Percentiles rank a stretch among this genome's conserved stretches.
These are phyloP conservation scores for Phytophthora europaea DNA, from an alignment of 352 stramenopile species.

Conservation along the genomic window DNA sequence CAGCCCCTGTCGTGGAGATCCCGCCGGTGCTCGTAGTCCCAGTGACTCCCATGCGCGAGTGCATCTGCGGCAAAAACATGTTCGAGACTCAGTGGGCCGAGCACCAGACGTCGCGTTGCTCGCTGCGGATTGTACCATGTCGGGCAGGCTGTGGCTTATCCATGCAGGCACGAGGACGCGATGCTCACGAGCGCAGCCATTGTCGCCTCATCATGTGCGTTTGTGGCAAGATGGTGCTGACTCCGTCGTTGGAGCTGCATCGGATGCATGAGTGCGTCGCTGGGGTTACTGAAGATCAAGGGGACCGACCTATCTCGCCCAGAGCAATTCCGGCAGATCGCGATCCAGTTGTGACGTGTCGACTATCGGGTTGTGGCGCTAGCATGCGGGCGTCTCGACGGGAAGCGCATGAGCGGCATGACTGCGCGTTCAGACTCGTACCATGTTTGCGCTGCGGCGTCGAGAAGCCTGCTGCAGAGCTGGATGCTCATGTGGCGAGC, in stretches of 20 bases:
- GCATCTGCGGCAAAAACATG: constrained; percentile 54
- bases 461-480: constrained; percentile 41
- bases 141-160: constrained; percentile 60
- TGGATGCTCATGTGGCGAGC: constrained; percentile 59
- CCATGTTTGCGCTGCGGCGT: constrained; percentile 57
- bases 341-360: constrained; percentile 20
- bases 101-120: constrained; percentile 47
- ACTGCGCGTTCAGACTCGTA: constrained; percentile 60
- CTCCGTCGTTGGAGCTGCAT: constrained; percentile 60
- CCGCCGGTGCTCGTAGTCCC: background rate
- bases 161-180: constrained; percentile 60
- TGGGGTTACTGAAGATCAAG: constrained; percentile 16
- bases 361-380: constrained; percentile 17
- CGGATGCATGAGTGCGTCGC: constrained; percentile 61
- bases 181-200: constrained; percentile 75
- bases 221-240: constrained; percentile 76
- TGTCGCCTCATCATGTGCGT: constrained; percentile 72
- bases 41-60: constrained; percentile 35
- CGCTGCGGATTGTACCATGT: constrained; percentile 58
- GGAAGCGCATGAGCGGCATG: constrained; percentile 24
- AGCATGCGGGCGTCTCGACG: constrained; percentile 18
- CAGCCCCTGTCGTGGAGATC: background rate
- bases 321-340: constrained; percentile 13
- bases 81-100: constrained; percentile 33
- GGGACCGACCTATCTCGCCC: constrained; percentile 4